Base-by-base conservation (phyloP, 2,329 filamentous ascomycete genomes). In the Epichloe hybrida region DNA sequence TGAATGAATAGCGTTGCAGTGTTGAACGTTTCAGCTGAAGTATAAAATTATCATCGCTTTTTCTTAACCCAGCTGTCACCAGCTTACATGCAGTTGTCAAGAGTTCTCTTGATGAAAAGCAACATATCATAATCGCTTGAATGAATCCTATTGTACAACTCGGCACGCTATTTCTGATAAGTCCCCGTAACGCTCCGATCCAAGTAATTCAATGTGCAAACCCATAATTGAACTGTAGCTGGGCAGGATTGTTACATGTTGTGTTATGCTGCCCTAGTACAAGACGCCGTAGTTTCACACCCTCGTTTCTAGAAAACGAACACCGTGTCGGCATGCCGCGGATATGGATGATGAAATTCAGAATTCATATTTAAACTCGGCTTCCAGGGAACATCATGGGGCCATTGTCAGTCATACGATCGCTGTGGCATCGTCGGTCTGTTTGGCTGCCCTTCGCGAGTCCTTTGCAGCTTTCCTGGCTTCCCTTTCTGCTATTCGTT, bases 381-480 rank as follows among this genome's bases (percentile, higher is more conserved):
- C 21, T 21, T 13, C 37, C 37, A 4, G n/a, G 2, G 13, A 35
- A 5, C 38, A 15, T 35, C 21, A 34, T 23, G 5, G n/a, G 4
- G 11, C 34, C 41, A 31, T 45, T 13, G 13, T 12, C 27, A 6
- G 21, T 36, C 13, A 38, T 3, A 8, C 17, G 8, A 12, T 20
- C 15, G 27, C n/a, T 17, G 31, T 53, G 54, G 53, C 51, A 55
- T 49, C 55, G 37, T 60, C 54, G 44, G 59, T 54, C 52, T 59
- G 62, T 52, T 59, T 64, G 7, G 63, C 62, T n/a, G 69, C 66
- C 53, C 70, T 69, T 49, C 79, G 70, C 57, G 76, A 72, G 40
- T 77, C 70, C 65, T 86, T 87, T 37, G 68, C 70, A 35, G 70
- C 67, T 51, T 76, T 75, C 64, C 79, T 75, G 34, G 68, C 67